Conservation (phyloP, 768 basidiomycete species). For the Omphalotus guepiniiformis region DNA sequence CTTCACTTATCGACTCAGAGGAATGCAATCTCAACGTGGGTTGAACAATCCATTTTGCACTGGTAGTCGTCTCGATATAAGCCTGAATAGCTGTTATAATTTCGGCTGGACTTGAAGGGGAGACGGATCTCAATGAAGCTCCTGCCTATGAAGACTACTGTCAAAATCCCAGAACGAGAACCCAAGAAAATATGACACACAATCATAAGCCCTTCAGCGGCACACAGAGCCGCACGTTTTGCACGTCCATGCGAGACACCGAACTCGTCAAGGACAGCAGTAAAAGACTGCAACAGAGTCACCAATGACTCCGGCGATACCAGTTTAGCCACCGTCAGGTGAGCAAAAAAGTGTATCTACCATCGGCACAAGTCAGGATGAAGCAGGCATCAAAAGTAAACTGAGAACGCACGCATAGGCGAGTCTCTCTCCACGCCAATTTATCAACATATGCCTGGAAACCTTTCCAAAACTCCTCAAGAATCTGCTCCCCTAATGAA, state of each 20-base stretch:
- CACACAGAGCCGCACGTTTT: conserved; percentile 75
- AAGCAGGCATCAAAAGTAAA: not conserved
- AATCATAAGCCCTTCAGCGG: conserved; percentile 77
- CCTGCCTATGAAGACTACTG: conserved; percentile 50
- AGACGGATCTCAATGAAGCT: conserved; percentile 54
- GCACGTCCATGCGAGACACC: conserved; percentile 84
- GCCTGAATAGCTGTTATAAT: conserved; percentile 69
- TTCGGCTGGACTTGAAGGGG: conserved; percentile 54
- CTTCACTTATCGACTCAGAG: conserved; percentile 37
- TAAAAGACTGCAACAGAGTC: conserved; percentile 77
- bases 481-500: conserved; percentile 61
- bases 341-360: conserved; percentile 96
- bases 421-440: conserved; percentile 85
- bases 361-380: conserved; percentile 9
- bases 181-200: conserved; percentile 29
- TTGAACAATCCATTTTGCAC: conserved; percentile 62
- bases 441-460: conserved; percentile 89
- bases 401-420: conserved; percentile 69
- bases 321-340: conserved; percentile 71
- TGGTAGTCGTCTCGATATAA: conserved; percentile 58
- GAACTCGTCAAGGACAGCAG: conserved; percentile 84
- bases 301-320: conserved; percentile 78
- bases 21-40: conserved; percentile 54
- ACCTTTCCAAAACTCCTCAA: conserved; percentile 89
- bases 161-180: not conserved